Conservation (phyloP, 345 rosid species). For the Rhizophora apiculata region DNA sequence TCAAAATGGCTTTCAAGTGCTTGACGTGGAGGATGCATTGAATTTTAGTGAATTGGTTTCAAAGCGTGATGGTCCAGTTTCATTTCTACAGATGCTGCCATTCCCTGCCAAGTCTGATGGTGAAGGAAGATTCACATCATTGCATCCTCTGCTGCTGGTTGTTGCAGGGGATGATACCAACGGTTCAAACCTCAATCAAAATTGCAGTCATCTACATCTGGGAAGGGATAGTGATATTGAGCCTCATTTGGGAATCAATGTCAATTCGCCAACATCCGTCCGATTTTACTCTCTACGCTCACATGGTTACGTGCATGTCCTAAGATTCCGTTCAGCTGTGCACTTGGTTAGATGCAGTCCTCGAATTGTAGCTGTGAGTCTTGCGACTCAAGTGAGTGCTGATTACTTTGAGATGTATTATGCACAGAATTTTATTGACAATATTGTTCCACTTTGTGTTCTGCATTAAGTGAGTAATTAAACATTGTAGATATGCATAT, state of each 20-base stretch:
- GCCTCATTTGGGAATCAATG: constrained; percentile 9
- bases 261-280: constrained; percentile 21
- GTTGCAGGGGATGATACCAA: constrained; percentile 22
- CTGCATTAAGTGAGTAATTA: background rate
- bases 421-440: constrained; percentile 10
- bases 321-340: constrained; percentile 28
- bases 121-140: constrained; percentile 16
- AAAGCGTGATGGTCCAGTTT: constrained; percentile 30
- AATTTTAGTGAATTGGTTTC: constrained; percentile 24
- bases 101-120: constrained; percentile 12
- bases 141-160: constrained; percentile 22
- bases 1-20: constrained; percentile 28
- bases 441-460: background rate
- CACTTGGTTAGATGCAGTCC: constrained; percentile 29
- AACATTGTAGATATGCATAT: background rate
- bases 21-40: constrained; percentile 29
- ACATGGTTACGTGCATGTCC: constrained; percentile 26
- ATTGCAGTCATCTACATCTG: constrained; percentile 9
- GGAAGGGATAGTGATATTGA: constrained; percentile 21
- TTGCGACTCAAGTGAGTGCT: constrained; percentile 27
- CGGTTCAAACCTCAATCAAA: constrained; percentile 32
- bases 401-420: background rate
- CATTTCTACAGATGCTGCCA: constrained; percentile 33
- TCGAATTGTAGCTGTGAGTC: constrained; percentile 28
- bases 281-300: constrained; percentile 23